Base-by-base conservation (phyloP, 352 stramenopile species). In the Phytophthora nicotianae region DNA sequence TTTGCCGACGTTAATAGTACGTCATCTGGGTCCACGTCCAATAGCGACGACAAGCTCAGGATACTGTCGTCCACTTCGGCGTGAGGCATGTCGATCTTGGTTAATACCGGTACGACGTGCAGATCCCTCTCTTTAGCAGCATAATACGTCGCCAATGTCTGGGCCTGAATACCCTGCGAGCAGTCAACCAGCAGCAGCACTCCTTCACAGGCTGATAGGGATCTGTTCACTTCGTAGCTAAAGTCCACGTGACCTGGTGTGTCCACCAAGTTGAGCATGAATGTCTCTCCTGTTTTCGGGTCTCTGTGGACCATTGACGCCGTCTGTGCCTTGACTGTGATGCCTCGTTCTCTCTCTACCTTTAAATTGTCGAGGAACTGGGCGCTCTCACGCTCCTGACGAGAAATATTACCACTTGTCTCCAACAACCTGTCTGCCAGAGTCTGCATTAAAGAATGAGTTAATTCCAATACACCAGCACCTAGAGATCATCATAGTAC, bases 281-380 rank as follows among this genome's bases (percentile, higher is more conserved):
- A 99, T 45, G 87, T 88, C 56, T 79, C 64, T 50, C 65, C 79
- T 50, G 47, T 88, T 33, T 32, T 62, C 3, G 68, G 24, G 65
- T 91, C 72, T 13, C 72, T 58, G 70, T 98, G 98, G 29, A 98
- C 71, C 96, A 99, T 98, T 6, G 93, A 98, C 13, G 96, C 97
- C 9, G 97, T 98, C 51, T 98, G 95, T 5, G 97, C 97, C 77
- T 99, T 99, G 16, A 99, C 97, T 0, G 98, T 99, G 62, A 99
- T 99, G 19, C 98, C 98, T 24, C 98, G 92, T 73, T 99, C 95
- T 32, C 94, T 76, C 75, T 99, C 98, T 3, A 88, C 86, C 69
- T 93, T 88, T 35, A 99, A 83, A 40, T 92, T 98, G 75, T 99
- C 97, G 19, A 95, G 65, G 51, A 90, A 85, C 56, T 95, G 89